These are phyloP conservation scores for Blastobotrys serpentis DNA, from an alignment of 1,139 yeast genomes.

Conservation along the genomic window DNA sequence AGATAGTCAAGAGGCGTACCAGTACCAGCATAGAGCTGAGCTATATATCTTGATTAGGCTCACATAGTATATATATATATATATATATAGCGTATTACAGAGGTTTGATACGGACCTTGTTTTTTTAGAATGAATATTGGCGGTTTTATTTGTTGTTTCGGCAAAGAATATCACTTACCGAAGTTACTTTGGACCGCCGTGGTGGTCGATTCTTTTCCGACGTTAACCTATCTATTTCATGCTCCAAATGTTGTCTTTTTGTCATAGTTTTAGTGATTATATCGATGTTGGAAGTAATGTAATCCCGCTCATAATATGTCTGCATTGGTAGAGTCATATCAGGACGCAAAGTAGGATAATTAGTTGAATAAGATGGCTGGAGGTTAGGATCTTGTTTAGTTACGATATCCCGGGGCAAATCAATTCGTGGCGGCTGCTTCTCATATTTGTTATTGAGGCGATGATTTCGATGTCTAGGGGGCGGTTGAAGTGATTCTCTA, in stretches of 20 bases:
- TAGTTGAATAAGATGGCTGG: background rate
- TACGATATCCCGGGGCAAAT: background rate
- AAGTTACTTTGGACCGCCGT: background rate
- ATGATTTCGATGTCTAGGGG: background rate
- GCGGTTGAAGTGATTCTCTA: background rate
- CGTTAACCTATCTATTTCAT: constrained; percentile 11
- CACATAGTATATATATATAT: too few relatives aligned
- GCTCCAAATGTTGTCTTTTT: constrained; percentile 20
- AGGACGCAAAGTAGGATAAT: constrained; percentile 1
- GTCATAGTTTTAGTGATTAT: constrained; percentile 22
- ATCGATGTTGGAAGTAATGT: constrained; percentile 25
- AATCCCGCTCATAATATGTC: constrained; percentile 28
- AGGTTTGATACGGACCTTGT: too few relatives aligned
- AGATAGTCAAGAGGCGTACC: too few relatives aligned
- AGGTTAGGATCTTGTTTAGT: background rate
- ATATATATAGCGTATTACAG: too few relatives aligned
- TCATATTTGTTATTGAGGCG: background rate
- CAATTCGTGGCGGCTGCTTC: background rate
- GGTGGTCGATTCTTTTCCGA: background rate
- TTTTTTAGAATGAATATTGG: too few relatives aligned
- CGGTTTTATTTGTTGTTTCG: too few relatives aligned
- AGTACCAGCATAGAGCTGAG: too few relatives aligned
- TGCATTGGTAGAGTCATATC: background rate
- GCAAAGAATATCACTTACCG: background rate
- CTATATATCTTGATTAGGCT: too few relatives aligned